Evolutionary conservation across 2,329 filamentous ascomycete species (phyloP).

Genomic region (Alternaria arborescens): DNA sequence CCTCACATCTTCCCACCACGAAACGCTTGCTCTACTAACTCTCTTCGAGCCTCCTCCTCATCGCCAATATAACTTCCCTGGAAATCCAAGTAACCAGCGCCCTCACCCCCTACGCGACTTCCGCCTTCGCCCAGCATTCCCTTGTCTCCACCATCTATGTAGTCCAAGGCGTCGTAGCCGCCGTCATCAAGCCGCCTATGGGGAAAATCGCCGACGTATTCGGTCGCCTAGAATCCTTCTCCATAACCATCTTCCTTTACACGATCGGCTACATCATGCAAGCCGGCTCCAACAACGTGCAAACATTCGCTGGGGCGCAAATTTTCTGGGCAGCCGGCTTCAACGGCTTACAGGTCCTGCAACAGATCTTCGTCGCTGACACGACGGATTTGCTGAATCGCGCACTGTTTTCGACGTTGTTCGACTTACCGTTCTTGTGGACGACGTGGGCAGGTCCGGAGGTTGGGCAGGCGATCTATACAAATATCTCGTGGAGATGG

Average conservation of each 20-base stretch:
- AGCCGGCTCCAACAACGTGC: conserved; percentile 63
- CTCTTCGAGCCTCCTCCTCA: conserved; percentile 56
- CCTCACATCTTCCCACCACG: neutral
- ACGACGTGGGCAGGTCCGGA: conserved; percentile 69
- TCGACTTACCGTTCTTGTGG: conserved; percentile 67
- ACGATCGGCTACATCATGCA: conserved; percentile 66
- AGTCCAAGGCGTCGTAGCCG: conserved; percentile 69
- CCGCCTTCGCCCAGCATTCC: conserved; percentile 70
- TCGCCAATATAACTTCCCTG: conserved; percentile 72
- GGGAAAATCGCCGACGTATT: conserved; percentile 70
- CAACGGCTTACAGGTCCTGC: conserved; percentile 67
- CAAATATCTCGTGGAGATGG: conserved; percentile 65
- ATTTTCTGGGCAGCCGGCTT: conserved; percentile 70
- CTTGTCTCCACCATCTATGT: conserved; percentile 71
- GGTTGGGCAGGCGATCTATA: conserved; percentile 60
- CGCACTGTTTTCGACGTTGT: conserved; percentile 66
- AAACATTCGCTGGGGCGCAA: conserved; percentile 62
- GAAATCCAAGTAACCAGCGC: conserved; percentile 70
- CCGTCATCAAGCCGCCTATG: conserved; percentile 68
- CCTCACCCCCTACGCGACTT: conserved; percentile 71
- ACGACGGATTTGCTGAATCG: conserved; percentile 66
- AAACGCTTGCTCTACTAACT: conserved; percentile 16
- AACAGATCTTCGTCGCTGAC: conserved; percentile 72
- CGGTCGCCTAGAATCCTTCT: conserved; percentile 68
- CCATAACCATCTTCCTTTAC: conserved; percentile 62